Percentiles rank a stretch among this genome's conserved stretches.
Conservation (phyloP, 108 stramenopile species). For the Cyclostephanos tholiformis region DNA sequence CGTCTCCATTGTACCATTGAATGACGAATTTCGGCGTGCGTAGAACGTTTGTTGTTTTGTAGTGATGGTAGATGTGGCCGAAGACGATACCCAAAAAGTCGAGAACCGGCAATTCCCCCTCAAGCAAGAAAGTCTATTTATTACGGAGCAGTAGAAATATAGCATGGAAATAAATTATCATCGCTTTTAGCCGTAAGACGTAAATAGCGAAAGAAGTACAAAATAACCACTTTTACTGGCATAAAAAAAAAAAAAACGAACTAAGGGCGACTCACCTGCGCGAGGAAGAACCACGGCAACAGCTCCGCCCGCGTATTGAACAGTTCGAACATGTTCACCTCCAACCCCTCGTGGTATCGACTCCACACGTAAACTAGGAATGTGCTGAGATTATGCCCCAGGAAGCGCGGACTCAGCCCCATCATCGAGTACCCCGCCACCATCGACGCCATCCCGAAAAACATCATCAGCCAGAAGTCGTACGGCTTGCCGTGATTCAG, state of each 20-base stretch:
- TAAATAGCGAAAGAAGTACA: background rate
- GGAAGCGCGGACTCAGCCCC: conserved; percentile 71
- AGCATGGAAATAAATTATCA: background rate
- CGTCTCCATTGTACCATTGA: conserved; percentile 77
- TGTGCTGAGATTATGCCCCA: conserved; percentile 94
- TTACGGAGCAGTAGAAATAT: background rate
- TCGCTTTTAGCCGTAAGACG: no score
- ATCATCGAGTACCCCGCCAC: conserved; percentile 75
- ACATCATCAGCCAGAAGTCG: conserved; percentile 94
- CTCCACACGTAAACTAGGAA: conserved; percentile 97
- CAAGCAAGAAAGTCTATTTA: conserved; percentile 88
- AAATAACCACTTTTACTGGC: background rate
- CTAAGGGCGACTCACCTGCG: conserved; percentile 54
- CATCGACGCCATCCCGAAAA: conserved; percentile 84
- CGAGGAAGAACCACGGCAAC: conserved; percentile 88
- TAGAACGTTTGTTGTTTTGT: conserved; percentile 64
- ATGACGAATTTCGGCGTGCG: conserved; percentile 70
- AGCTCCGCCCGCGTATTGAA: conserved; percentile 84
- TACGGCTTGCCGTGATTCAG: conserved; percentile 89
- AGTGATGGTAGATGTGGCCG: conserved; percentile 94
- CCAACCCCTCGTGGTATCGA: conserved; percentile 91
- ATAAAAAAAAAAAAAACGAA: conserved; percentile 4
- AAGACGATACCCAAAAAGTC: conserved; percentile 96
- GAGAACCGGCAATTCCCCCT: conserved; percentile 88
- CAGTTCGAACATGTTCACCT: conserved; percentile 94